Conservation (phyloP, 2,329 filamentous ascomycete genomes). For the Aspergillus luchuensis region DNA sequence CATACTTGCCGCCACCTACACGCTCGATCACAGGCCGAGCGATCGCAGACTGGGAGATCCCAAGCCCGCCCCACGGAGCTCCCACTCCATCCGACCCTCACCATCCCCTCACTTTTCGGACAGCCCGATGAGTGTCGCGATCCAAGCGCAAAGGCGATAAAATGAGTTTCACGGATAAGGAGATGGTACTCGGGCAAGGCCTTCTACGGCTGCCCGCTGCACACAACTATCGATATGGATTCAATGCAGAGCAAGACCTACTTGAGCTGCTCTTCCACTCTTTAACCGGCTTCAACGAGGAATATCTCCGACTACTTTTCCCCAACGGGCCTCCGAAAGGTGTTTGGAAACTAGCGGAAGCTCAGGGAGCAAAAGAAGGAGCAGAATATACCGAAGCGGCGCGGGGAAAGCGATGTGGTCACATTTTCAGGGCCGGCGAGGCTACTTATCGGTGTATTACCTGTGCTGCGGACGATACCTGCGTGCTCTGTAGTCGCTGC, state of each 20-base stretch:
- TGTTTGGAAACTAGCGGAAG: slow-evolving; percentile 75
- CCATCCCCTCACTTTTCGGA: slow-evolving; percentile 6
- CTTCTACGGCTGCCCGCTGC: slow-evolving; percentile 75
- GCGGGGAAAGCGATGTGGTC: slow-evolving; percentile 89
- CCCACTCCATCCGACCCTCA: slow-evolving; percentile 3
- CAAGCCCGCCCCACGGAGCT: slow-evolving; percentile 17
- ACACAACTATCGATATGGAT: slow-evolving; percentile 74
- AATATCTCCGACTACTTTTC: slow-evolving; percentile 79
- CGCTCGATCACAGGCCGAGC: not conserved
- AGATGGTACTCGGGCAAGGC: slow-evolving; percentile 80
- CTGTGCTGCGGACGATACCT: slow-evolving; percentile 92
- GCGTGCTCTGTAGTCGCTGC: slow-evolving; percentile 89
- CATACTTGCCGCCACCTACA: not conserved
- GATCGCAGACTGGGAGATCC: not conserved
- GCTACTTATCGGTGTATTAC: slow-evolving; percentile 93
- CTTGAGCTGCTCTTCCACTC: slow-evolving; percentile 82
- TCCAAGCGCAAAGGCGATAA: slow-evolving; percentile 21
- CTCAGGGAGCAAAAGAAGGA: slow-evolving; percentile 89
- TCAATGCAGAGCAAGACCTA: slow-evolving; percentile 70
- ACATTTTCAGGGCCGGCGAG: slow-evolving; percentile 94
- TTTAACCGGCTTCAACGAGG: slow-evolving; percentile 72
- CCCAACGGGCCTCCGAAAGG: slow-evolving; percentile 68
- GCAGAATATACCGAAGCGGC: slow-evolving; percentile 93
- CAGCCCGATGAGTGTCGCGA: slow-evolving; percentile 30
- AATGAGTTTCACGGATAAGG: slow-evolving; percentile 57